Base-by-base conservation (phyloP, 805 yeast species). In the Pichia scutulata region DNA sequence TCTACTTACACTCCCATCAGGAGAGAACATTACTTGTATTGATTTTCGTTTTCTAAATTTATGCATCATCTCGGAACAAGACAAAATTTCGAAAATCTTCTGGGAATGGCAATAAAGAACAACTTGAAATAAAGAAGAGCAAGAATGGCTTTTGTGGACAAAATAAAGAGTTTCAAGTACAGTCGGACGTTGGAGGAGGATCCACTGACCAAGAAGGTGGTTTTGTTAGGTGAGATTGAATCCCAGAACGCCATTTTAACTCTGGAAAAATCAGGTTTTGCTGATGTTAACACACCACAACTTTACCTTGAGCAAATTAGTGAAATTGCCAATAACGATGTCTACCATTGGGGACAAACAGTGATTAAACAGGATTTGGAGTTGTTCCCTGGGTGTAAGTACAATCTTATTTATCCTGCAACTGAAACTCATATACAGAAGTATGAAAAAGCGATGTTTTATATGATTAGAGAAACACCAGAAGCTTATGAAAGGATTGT, bases 321-420 rank as follows among this genome's bases (percentile, higher is more conserved):
- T 25, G 58, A 70, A 24, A 72, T 82, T 19, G 82, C 86, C n/a
- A 64, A 70, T 16, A 93, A 92, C 64, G 97, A 89, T 58, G 81
- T 90, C 1, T 92, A 92, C 61, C 75, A 75, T 54, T 92, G 98
- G 97, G 87, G 88, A 14, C 64, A 77, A 43, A 37, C 48, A 0
- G 64, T 75, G 1, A 55, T 84, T 41, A 57, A 57, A 3, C 83
- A 79, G 54, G 70, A 74, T 44, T 52, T 80, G n/a, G 70, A 68
- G 0, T 55, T 58, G 0, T 58, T 58, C 5, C 87, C 95, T 1
- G 75, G 81, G 0, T 82, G 83, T 16, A 89, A 90, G 60, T 58
- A 88, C 49, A 89, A 84, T 57, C 58, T 92, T 50, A 82, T 92
- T 24, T 89, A 79, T 64, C 99, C 99, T 1, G 98, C 98, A 0